Evolutionary conservation across 1,284 basidiomycete genomes (phyloP), one percentile per base, ranked within the genome.

Genomic region (Ustilago bromivora): DNA sequence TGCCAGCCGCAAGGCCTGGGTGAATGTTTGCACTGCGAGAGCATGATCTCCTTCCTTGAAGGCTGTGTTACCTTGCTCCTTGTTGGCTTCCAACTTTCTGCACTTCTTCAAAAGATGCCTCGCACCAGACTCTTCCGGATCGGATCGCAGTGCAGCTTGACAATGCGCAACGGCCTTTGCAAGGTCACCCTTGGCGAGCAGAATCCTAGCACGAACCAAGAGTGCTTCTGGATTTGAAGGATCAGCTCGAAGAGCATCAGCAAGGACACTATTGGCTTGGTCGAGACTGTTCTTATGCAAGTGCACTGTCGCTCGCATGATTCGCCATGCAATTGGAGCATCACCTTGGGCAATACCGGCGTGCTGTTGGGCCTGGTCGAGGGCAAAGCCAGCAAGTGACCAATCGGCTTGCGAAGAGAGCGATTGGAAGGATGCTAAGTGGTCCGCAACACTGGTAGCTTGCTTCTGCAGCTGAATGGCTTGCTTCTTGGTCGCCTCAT

Each of bases 1-100:
- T 2, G 81, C 80, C 15, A 81, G 54, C 34, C 69, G 53, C 15
- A 85, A 47, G 9, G 82, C 73, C 57, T 84, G 77, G 11, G 77
- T 72, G 61, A 84, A 85, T 80, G 90, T 91, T 6, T 89, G 88
- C 2, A 92, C 87, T 0, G 94, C 94, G 47, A 92, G 91, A 36
- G 89, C 80, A 38, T 91, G 87, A 66, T 89, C 88, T 1, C 89
- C 89, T 0, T 84, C 68, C 86, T 95, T 95, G 88, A 96, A 96
- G 1, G 90, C 89, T 0, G 86, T 83, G 80, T 96, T 96, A 0
- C 94, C 94, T 75, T 93, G 92, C 71, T 95, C 93, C 83, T 96
- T 96, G 55, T 92, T 86, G 59, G 90, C 87, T 76, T 96, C 93
- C 13, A 96, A 90, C 54, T 92, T 91, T 81, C 92, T 92, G 28